Evolutionary conservation across 176 grass and related monocot species (phyloP).

Genomic region (Triticum turgidum): DNA sequence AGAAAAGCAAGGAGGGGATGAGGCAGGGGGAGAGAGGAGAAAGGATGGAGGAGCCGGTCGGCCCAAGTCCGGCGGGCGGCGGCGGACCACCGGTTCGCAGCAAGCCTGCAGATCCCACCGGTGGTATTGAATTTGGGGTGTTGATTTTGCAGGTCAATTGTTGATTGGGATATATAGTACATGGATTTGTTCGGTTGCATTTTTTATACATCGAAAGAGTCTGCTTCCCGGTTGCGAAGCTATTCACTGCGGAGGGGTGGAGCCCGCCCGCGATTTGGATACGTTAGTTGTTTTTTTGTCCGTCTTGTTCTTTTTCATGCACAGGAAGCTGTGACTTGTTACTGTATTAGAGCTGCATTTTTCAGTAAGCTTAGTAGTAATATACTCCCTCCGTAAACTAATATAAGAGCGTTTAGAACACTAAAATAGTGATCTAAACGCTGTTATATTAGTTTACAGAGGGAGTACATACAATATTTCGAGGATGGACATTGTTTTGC

Average conservation of each 20-base stretch:
- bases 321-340: constrained; percentile 35
- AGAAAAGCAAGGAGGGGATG: too few relatives aligned
- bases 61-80: too few relatives aligned
- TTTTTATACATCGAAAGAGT: constrained; percentile 31
- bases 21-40: too few relatives aligned
- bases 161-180: constrained; percentile 39
- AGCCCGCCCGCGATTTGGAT: background rate
- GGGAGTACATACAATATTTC: background rate
- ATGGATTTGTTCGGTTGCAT: constrained; percentile 33
- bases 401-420: too few relatives aligned
- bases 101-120: too few relatives aligned
- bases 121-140: constrained; percentile 20
- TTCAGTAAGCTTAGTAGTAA: background rate
- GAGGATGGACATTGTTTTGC: constrained; percentile 18
- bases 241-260: constrained; percentile 16
- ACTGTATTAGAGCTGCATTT: constrained; percentile 9
- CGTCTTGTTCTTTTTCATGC: background rate
- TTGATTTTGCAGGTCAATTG: constrained; percentile 34
- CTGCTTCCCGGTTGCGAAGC: constrained; percentile 45
- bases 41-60: too few relatives aligned
- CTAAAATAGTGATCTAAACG: too few relatives aligned
- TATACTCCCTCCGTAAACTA: background rate
- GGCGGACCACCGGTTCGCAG: too few relatives aligned
- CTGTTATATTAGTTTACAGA: too few relatives aligned
- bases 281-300: constrained; percentile 18